Base-by-base conservation (phyloP, 805 yeast species). In the Myxozyma sirexii region DNA sequence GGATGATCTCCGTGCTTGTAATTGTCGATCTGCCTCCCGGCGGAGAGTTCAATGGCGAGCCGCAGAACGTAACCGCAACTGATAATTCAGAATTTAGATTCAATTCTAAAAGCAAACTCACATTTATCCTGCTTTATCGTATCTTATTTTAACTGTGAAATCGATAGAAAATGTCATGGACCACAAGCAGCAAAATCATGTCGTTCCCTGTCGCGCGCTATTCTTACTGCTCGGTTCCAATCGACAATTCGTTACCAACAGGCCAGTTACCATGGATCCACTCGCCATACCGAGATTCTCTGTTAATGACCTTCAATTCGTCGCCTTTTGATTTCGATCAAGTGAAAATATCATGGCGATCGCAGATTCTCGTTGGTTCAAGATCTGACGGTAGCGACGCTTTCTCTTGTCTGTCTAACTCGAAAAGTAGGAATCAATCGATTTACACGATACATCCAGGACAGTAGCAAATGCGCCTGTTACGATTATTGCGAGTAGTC, bases 211-310 rank as follows among this genome's bases (percentile, higher is more conserved):
- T 61, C 13, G 52, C 44, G 19, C 59, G 56, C 41, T 53, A 58
- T 33, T 57, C 65, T 6, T 48, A 49, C 46, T 54, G 62, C 42
- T 24, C 46, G n/a, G 54, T 58, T 4, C 59, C 60, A n/a, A 23
- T 38, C n/a, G 33, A 31, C 12, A 33, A 26, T 8, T n/a, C 52
- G 6, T 37, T 43, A 12, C 27, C 62, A 3, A 26, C 46, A n/a
- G 21, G 38, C n/a, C 56, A 35, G 17, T 35, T 53, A 4, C 53
- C 60, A 8, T 62, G 66, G 66, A 41, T 33, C 6, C 58, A 56
- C 26, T 55, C 65, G 39, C 65, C 66, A 1, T 58, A 62, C 55
- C 44, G 65, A 13, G 66, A 62, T 45, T 41, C 57, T 10, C 47
- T 62, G 17, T 21, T 42, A n/a, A 23, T 62, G 46, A 29, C 47